These are phyloP conservation scores for Geranium incanum DNA, from an alignment of 441 rosid species.

Conservation along the genomic window DNA sequence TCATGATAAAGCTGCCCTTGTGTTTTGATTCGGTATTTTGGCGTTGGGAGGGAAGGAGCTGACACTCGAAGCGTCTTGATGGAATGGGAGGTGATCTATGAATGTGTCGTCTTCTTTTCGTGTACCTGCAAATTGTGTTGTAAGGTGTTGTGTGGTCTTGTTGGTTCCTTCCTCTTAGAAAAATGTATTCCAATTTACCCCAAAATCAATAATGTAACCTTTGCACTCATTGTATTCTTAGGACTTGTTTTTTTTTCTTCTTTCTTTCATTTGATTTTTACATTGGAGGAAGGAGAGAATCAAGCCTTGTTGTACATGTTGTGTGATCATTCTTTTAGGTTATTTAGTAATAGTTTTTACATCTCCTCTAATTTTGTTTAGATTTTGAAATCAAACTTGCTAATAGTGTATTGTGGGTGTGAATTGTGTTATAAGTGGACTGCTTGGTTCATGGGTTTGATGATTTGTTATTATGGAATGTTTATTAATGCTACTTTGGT, in stretches of 20 bases:
- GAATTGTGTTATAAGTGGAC: too few species aligned
- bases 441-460: too few species aligned
- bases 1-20: too few species aligned
- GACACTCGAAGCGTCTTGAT: too few species aligned
- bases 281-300: slow-evolving; percentile 31
- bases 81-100: not conserved
- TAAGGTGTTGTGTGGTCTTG: slow-evolving; percentile 32
- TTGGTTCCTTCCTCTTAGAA: slow-evolving; percentile 21
- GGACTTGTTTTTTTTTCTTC: slow-evolving; percentile 23
- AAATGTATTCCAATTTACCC: slow-evolving; percentile 29
- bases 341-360: slow-evolving; percentile 31
- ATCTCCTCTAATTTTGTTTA: slow-evolving; percentile 28
- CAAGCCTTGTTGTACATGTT: slow-evolving; percentile 48
- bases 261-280: slow-evolving; percentile 10
- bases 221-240: slow-evolving; percentile 26
- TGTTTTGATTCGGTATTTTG: too few species aligned
- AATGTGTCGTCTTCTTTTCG: not conserved
- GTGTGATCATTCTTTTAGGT: slow-evolving; percentile 41
- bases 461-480: too few species aligned
- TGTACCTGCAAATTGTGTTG: slow-evolving; percentile 24
- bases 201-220: slow-evolving; percentile 28
- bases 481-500: too few species aligned
- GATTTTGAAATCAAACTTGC: not conserved
- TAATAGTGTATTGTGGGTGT: too few species aligned
- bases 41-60: too few species aligned